Evolutionary conservation across 1,284 basidiomycete genomes (phyloP).

Genomic region (Pyrrhoderma noxium): DNA sequence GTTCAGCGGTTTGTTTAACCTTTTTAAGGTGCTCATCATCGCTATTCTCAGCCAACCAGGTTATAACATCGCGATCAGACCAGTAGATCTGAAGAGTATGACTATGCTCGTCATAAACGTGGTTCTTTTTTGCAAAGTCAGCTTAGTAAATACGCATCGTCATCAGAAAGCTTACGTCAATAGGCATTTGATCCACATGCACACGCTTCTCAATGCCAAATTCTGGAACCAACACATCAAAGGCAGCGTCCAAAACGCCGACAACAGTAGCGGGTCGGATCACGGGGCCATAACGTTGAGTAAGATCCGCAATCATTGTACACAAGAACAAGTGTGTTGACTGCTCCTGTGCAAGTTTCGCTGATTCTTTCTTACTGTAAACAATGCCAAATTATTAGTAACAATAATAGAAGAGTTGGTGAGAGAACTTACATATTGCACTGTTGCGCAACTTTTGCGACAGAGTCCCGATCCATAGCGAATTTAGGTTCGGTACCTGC

Average conservation of each 20-base stretch:
- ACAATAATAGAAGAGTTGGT: slow-evolving; percentile 3
- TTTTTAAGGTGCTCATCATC: slow-evolving; percentile 92
- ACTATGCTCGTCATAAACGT: slow-evolving; percentile 88
- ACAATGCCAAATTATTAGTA: slow-evolving; percentile 16
- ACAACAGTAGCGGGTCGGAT: slow-evolving; percentile 90
- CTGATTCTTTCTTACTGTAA: slow-evolving; percentile 80
- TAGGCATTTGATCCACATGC: slow-evolving; percentile 98
- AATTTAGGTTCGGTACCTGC: slow-evolving; percentile 73
- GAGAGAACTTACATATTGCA: slow-evolving; percentile 83
- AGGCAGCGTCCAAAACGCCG: slow-evolving; percentile 90
- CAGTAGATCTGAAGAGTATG: slow-evolving; percentile 89
- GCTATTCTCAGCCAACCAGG: slow-evolving; percentile 88
- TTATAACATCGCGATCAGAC: slow-evolving; percentile 87
- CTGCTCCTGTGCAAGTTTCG: slow-evolving; percentile 90
- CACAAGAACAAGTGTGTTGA: slow-evolving; percentile 94
- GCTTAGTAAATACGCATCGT: slow-evolving; percentile 1
- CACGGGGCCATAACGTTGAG: slow-evolving; percentile 91
- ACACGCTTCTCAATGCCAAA: slow-evolving; percentile 98
- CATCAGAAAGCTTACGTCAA: slow-evolving; percentile 55
- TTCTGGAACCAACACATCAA: slow-evolving; percentile 90
- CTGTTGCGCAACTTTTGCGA: slow-evolving; percentile 95
- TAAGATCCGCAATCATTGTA: slow-evolving; percentile 87
- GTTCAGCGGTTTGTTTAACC: slow-evolving; percentile 82
- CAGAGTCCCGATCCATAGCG: slow-evolving; percentile 92
- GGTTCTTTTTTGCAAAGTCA: slow-evolving; percentile 49